phyloP scores from a whole-genome alignment of 2,329 filamentous ascomycete species.

The Penicillium sp. region DNA sequence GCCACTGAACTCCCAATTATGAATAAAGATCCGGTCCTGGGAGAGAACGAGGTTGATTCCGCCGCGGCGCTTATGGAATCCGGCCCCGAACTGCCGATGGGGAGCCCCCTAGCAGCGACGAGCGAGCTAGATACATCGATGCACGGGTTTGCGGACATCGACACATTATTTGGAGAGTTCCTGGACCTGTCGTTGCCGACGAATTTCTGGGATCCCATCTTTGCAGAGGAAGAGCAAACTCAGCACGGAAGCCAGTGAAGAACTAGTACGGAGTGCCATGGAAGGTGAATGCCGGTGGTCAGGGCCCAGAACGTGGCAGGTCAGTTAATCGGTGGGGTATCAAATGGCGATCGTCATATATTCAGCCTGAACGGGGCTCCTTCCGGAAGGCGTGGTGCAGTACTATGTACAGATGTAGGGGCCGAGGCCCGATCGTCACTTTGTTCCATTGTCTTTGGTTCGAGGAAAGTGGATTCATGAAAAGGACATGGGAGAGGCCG shows the following conservation, averaged over 20 bases:
- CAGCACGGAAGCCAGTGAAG: background rate
- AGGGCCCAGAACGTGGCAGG: constrained; percentile 1
- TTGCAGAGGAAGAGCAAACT: constrained; percentile 13
- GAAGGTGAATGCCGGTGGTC: background rate
- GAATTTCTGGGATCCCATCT: constrained; percentile 38
- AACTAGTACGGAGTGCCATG: too few relatives aligned
- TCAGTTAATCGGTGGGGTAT: background rate
- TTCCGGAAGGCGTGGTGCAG: constrained; percentile 6
- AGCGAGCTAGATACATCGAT: constrained; percentile 32
- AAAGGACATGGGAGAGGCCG: background rate
- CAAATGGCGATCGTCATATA: constrained; percentile 5
- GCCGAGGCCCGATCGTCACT: background rate
- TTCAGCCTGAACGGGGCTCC: background rate
- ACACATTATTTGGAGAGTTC: constrained; percentile 35
- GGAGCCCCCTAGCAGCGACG: constrained; percentile 44
- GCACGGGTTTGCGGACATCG: constrained; percentile 32
- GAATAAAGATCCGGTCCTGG: background rate
- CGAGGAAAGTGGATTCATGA: background rate
- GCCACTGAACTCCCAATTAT: background rate
- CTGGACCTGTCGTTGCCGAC: constrained; percentile 35
- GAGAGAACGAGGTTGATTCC: background rate
- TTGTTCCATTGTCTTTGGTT: background rate
- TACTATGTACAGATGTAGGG: background rate
- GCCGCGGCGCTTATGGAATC: background rate
- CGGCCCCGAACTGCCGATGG: constrained; percentile 9